Evolutionary conservation across 805 yeast species (phyloP), one percentile per base, ranked within the genome.

Genomic region (Candida ipomoeae): DNA sequence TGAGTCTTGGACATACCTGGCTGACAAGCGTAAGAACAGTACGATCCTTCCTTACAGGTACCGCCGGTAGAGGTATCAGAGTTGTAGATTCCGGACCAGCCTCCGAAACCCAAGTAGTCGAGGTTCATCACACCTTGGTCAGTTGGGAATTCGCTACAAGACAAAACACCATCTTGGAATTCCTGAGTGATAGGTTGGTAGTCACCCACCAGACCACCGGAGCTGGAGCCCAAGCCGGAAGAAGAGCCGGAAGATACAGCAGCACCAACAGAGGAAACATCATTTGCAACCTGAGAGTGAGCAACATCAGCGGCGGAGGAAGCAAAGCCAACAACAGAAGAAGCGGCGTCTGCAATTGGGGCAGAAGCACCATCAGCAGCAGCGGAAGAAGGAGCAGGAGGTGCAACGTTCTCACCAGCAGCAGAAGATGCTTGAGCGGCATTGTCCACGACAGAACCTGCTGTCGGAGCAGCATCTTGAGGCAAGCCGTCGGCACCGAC

Each of bases 1-100:
- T 92, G 99, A 50, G 97, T 89, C 83, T 92, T 92, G 64, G 97
- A 89, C 96, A 89, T 89, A 81, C 98, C 99, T 40, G 97, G 83
- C 77, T 90, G 95, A 78, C 99, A 92, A 53, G 98, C 96, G 73
- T 92, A 92, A 52, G 98, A 92, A 76, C 99, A 92, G 83, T 88
- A 89, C 63, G 81, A 81, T 52, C 97, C 98, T 60, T 91, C 97
- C 55, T 75, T 68, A 79, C 99, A 92, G 43, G 79, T 63, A 47
- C 86, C 78, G 55, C 89, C 80, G 56, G 89, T 82, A 57, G 79
- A 74, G 53, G 78, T 79, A 56, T 80, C 77, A 49, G 71, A 68
- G 64, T 78, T 74, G 73, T 83, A 81, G 64, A 89, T 77, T 62
- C 92, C 89, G 48, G 95, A 79, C 82, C 82, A 86, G 61, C 96